Evolutionary conservation across 495 filamentous ascomycete genomes (phyloP).

Genomic region (Podospora australis): DNA sequence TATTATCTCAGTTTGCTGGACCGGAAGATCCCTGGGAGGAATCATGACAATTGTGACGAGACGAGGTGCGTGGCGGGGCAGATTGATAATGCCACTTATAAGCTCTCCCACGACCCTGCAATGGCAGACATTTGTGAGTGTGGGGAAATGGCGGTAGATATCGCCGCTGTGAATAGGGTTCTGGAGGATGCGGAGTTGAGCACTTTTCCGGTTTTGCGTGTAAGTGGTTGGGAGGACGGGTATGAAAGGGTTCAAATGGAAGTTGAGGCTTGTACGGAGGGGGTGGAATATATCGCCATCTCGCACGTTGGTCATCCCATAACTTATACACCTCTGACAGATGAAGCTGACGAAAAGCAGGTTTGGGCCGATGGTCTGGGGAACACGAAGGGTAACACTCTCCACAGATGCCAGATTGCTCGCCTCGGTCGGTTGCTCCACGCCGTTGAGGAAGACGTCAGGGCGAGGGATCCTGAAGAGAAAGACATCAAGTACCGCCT

Average conservation of each 20-base stretch:
- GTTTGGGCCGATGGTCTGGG: conserved; percentile 35
- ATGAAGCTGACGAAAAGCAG: conserved; percentile 7
- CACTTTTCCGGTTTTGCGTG: conserved; percentile 10
- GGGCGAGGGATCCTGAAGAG: not conserved
- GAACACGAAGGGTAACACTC: conserved; percentile 24
- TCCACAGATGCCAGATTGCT: conserved; percentile 24
- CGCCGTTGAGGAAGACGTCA: not conserved
- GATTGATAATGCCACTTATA: conserved; percentile 16
- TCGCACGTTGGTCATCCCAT: conserved; percentile 18
- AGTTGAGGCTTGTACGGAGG: conserved; percentile 5
- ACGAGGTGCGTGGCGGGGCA: conserved; percentile 17
- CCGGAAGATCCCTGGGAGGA: conserved; percentile 3
- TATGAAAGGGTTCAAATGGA: conserved; percentile 1
- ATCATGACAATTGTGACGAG: conserved; percentile 16
- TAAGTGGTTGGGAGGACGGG: conserved; percentile 9
- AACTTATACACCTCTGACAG: not conserved
- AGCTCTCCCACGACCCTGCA: conserved; percentile 9
- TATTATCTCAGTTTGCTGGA: conserved; percentile 16
- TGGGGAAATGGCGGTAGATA: conserved; percentile 11
- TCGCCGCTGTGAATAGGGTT: conserved; percentile 5
- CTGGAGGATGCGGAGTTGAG: conserved; percentile 4
- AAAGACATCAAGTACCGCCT: conserved; percentile 9
- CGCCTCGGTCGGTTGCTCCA: conserved; percentile 13
- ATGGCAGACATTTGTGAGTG: conserved; percentile 11
- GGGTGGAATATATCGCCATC: conserved; percentile 21